Evolutionary conservation across 768 basidiomycete genomes (phyloP).

Genomic region (Leccinum pellstonianum): DNA sequence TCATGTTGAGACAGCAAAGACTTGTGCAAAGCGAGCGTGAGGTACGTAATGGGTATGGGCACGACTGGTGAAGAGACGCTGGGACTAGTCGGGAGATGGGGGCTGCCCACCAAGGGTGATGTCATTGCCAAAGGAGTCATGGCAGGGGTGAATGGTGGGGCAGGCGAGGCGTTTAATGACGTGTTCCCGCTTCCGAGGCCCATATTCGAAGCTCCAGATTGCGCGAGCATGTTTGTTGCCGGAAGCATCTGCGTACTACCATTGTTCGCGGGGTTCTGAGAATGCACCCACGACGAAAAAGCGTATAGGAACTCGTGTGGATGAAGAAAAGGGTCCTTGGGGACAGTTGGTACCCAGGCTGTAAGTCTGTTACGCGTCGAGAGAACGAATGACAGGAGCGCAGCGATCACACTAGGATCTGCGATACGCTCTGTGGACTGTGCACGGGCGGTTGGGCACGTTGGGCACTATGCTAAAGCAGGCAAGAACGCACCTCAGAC

Average conservation of each 20-base stretch:
- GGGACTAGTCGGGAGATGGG: constrained; percentile 19
- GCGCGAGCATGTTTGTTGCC: constrained; percentile 26
- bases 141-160: constrained; percentile 9
- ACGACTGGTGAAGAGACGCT: not conserved
- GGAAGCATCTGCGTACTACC: constrained; percentile 29
- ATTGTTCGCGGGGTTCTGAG: constrained; percentile 17
- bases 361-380: constrained; percentile 68
- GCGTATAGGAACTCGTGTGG: constrained; percentile 56
- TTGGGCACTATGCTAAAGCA: constrained; percentile 1
- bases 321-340: constrained; percentile 79
- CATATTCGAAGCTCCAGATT: constrained; percentile 14
- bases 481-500: constrained; percentile 48
- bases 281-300: constrained; percentile 36
- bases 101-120: constrained; percentile 10
- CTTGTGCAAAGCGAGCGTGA: constrained; percentile 27
- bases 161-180: constrained; percentile 22
- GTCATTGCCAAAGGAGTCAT: constrained; percentile 3
- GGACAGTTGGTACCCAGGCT: constrained; percentile 46
- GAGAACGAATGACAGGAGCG: constrained; percentile 67
- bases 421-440: constrained; percentile 72
- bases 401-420: constrained; percentile 70
- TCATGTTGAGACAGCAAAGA: constrained; percentile 30
- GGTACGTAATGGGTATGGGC: constrained; percentile 14
- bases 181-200: constrained; percentile 11
- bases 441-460: not conserved